Percentiles rank a stretch among this genome's conserved stretches.
Conservation (phyloP, 2,329 filamentous ascomycete genomes). For the Colletotrichum endophyticum region DNA sequence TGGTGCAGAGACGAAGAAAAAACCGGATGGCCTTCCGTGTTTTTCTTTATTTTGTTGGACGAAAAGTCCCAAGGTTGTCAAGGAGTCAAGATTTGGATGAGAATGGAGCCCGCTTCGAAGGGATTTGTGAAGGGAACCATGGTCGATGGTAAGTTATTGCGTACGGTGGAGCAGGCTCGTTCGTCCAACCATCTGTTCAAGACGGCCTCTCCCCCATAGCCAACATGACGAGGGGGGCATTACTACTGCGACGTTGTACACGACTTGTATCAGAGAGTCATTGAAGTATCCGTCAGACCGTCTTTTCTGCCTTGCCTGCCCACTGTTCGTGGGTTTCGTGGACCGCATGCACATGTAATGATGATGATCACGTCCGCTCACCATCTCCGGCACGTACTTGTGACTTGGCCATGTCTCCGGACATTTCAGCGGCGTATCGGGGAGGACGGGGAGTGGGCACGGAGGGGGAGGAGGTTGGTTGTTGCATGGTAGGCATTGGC, state of each 20-base stretch:
- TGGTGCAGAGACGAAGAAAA: neutral
- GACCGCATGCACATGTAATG: neutral
- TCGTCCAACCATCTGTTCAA: neutral
- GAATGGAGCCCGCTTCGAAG: neutral
- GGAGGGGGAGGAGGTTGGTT: neutral
- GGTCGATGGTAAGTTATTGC: neutral
- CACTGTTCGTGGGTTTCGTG: neutral
- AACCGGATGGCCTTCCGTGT: neutral
- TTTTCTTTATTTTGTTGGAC: neutral
- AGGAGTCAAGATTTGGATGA: neutral
- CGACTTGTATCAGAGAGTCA: neutral
- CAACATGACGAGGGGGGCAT: neutral
- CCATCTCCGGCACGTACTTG: neutral
- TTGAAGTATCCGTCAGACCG: neutral
- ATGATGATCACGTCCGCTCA: neutral
- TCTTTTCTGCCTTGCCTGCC: neutral
- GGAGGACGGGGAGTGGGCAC: neutral
- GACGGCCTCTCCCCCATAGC: neutral
- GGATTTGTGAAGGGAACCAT: constrained; percentile 5
- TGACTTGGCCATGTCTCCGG: neutral
- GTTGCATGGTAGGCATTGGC: neutral
- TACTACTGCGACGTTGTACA: neutral
- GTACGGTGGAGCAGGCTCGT: neutral
- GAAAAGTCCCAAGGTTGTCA: neutral
- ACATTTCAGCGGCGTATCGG: neutral